phyloP scores from a whole-genome alignment of 352 stramenopile genomes.

The Blastocystis hominis region DNA sequence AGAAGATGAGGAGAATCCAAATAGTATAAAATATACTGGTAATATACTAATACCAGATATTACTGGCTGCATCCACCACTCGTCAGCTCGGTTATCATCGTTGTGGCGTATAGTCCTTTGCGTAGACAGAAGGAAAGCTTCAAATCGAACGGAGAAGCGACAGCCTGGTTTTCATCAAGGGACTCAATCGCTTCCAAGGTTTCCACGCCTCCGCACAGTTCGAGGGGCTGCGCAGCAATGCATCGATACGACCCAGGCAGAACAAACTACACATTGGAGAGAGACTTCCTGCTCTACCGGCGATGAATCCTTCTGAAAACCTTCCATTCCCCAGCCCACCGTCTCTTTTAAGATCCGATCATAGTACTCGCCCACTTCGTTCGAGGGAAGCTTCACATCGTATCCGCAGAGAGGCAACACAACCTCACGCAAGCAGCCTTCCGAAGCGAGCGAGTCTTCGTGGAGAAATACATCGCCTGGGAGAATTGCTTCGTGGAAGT shows the following conservation, averaged over 20 bases:
- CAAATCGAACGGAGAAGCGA: too few species aligned
- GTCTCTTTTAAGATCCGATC: not conserved
- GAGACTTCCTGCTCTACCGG: not conserved
- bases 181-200: too few species aligned
- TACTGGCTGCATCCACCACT: not conserved
- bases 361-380: conserved; percentile 5
- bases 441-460: not conserved
- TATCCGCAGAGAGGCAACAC: not conserved
- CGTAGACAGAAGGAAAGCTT: not conserved
- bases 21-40: too few species aligned
- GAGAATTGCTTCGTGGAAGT: not conserved
- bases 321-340: not conserved
- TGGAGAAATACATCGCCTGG: not conserved
- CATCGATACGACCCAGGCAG: not conserved
- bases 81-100: not conserved
- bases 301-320: not conserved
- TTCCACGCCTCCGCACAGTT: not conserved
- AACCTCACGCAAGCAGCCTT: not conserved
- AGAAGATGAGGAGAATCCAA: too few species aligned
- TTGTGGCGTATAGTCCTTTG: conserved; percentile 4
- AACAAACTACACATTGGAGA: not conserved
- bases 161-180: too few species aligned
- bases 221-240: not conserved
- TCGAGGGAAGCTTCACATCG: not conserved
- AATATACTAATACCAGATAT: too few species aligned